Conservation (phyloP, 768 basidiomycete genomes). For the Plicaturopsis crispa region DNA sequence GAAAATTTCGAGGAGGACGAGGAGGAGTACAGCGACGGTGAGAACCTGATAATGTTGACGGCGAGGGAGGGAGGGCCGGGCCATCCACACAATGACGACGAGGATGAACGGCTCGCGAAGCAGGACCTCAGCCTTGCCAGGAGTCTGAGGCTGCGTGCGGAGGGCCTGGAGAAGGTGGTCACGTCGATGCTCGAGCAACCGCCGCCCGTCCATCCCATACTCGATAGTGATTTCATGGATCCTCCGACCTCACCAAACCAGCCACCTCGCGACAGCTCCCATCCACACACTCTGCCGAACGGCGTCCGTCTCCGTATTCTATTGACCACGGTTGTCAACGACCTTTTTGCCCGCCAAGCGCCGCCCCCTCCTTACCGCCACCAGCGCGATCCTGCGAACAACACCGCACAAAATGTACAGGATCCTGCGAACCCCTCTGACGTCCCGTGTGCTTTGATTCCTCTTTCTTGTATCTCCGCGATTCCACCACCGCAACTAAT, state of each 20-base stretch:
- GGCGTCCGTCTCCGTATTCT: slow-evolving; percentile 75
- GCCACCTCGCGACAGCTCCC: slow-evolving; percentile 23
- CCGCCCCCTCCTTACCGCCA: slow-evolving; percentile 31
- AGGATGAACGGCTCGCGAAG: slow-evolving; percentile 44
- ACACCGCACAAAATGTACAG: no score
- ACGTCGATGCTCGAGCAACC: slow-evolving; percentile 77
- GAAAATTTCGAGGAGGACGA: slow-evolving; percentile 77
- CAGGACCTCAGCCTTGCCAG: slow-evolving; percentile 62
- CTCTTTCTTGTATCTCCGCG: slow-evolving; percentile 22
- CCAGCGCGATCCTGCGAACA: slow-evolving; percentile 26
- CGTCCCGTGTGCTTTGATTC: slow-evolving; percentile 19
- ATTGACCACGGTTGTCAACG: slow-evolving; percentile 71
- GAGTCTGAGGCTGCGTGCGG: slow-evolving; percentile 61
- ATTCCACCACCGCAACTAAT: no score
- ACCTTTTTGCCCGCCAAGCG: slow-evolving; percentile 68
- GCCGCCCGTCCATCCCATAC: slow-evolving; percentile 51
- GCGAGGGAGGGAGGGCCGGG: slow-evolving; percentile 47
- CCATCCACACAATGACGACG: slow-evolving; percentile 44
- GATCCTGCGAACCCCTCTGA: no score
- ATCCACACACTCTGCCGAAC: slow-evolving; percentile 67
- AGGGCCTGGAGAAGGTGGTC: slow-evolving; percentile 78
- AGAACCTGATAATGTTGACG: slow-evolving; percentile 34
- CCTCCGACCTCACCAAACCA: slow-evolving; percentile 45
- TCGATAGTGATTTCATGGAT: slow-evolving; percentile 45
- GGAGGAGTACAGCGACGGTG: slow-evolving; percentile 57